Base-by-base conservation (phyloP, 805 yeast species). In the Tetrapisispora fleetii region DNA sequence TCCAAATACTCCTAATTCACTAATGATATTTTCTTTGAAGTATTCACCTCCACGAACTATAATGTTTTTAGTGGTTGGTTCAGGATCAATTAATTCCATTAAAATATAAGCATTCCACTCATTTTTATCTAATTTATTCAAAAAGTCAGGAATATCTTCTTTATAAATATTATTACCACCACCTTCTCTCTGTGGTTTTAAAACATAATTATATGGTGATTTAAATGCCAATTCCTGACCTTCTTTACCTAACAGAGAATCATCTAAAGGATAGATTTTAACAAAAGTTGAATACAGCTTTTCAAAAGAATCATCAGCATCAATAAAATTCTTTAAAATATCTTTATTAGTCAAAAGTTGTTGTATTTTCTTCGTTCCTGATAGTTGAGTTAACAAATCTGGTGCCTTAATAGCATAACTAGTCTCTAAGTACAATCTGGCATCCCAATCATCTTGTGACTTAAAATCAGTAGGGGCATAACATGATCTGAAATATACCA, bases 131-230 rank as follows among this genome's bases (percentile, higher is more conserved):
- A 86, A 58, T 0, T 70, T 55, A 13, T 73, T 60, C 57, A 93
- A 68, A 59, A 87, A 91, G 0, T 53, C 70, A 1, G 96, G 96
- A 50, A 93, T 93, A 57, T 87, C 85, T 36, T 80, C 79, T 59
- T 86, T 85, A 67, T 93, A 93, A 48, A 93, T 78, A 63, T 93
- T 93, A 65, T 93, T 89, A 18, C 99, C 99, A 42, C 99, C 99
- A 37, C 99, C 99, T 71, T 93, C 99, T 70, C 99, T 78, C 67
- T 93, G 99, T 4, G 99, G 99, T 62, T 93, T 93, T 57, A 93
- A 73, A 1, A 93, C 99, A 63, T 72, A 93, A 22, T 75, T 73
- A 47, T 78, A 79, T 0, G 96, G 91, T 2, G 65, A 51, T 52
- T 78, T 80, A 43, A 83, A 69, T 1, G 95, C 95, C 41, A 86